These are phyloP conservation scores for Fusarium mundagurra DNA, from an alignment of 2,329 filamentous ascomycete genomes.

Conservation along the genomic window DNA sequence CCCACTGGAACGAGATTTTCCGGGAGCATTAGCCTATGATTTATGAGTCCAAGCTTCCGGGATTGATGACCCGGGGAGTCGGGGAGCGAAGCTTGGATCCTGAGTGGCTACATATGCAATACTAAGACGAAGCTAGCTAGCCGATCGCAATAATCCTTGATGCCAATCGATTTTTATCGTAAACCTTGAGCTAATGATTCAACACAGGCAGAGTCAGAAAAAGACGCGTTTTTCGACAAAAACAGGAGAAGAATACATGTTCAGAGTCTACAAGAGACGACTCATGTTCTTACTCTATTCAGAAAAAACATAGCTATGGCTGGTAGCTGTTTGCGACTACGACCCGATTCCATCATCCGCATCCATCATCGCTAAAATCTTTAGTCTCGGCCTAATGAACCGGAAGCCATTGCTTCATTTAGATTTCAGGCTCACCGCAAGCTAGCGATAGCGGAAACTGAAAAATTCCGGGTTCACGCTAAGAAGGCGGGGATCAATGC, in stretches of 20 bases:
- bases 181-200: neutral
- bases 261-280: rapidly evolving
- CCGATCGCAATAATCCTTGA: neutral
- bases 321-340: neutral
- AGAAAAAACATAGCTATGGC: rapidly evolving
- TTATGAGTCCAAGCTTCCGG: neutral
- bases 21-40: neutral
- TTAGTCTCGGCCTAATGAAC: constrained; percentile 5
- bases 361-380: neutral
- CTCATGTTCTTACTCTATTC: rapidly evolving
- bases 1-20: neutral
- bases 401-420: constrained; percentile 1
- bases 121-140: neutral
- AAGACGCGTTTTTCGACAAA: rapidly evolving
- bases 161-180: neutral
- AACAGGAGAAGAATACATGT: too few relatives aligned
- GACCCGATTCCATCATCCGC: neutral
- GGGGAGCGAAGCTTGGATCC: neutral
- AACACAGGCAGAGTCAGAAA: neutral
- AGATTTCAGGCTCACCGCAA: constrained; percentile 14
- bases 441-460: constrained; percentile 3
- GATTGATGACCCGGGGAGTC: neutral
- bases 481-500: neutral
- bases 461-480: neutral
- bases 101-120: neutral